Percentiles rank a stretch among this genome's conserved stretches.
phyloP scores from a whole-genome alignment of 2,329 filamentous ascomycete species.

The Calonectria pauciramosa region DNA sequence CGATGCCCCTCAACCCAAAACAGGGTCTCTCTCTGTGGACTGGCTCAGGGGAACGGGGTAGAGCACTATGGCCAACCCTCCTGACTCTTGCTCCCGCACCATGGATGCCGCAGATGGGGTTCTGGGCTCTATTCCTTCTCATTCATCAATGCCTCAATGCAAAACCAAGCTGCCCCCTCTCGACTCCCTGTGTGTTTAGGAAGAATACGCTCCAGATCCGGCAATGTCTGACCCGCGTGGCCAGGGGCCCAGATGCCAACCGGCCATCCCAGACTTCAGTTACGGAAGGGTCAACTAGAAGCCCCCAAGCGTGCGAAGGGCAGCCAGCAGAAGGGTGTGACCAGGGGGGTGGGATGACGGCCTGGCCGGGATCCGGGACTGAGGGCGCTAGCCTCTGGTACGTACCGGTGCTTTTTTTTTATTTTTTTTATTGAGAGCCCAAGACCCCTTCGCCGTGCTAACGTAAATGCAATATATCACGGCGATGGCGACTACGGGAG shows the following conservation, averaged over 20 bases:
- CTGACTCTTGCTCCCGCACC: slow-evolving; percentile 7
- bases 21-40: slow-evolving; percentile 1
- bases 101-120: background rate
- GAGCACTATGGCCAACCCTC: background rate
- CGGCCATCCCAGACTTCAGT: background rate
- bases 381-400: background rate
- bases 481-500: slow-evolving; percentile 34
- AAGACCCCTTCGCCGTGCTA: background rate
- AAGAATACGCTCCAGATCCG: slow-evolving; percentile 1
- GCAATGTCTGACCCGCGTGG: background rate
- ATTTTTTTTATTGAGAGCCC: background rate
- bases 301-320: background rate
- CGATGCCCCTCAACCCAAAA: slow-evolving; percentile 15
- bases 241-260: slow-evolving; percentile 5
- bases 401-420: background rate
- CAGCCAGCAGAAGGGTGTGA: background rate
- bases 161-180: slow-evolving; percentile 3
- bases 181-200: background rate
- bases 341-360: slow-evolving; percentile 20
- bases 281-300: slow-evolving; percentile 5
- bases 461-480: slow-evolving; percentile 37
- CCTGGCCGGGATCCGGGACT: slow-evolving; percentile 14
- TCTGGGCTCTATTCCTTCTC: slow-evolving; percentile 2
- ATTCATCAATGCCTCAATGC: slow-evolving; percentile 23
- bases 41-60: slow-evolving; percentile 20